Base-by-base conservation (phyloP, 805 yeast genomes). In the Metschnikowia peoriensis region DNA sequence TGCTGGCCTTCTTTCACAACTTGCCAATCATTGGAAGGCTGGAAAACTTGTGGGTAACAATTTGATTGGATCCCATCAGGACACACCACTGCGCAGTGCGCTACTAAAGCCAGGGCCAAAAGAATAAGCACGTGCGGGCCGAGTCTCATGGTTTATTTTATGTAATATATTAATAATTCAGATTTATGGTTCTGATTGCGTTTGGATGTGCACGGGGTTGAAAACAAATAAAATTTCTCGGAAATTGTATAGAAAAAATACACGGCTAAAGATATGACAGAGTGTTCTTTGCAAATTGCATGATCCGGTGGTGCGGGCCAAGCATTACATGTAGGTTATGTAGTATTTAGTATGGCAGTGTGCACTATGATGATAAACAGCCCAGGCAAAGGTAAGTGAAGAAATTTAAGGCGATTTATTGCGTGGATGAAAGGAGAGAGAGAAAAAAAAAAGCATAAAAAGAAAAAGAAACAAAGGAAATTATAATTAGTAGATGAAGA, bases 1-100 rank as follows among this genome's bases (percentile, higher is more conserved):
- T 79, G 76, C 62, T 89, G 97, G n/a, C 85, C 90, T 45, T 80
- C 85, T 58, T 70, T 75, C 6, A 92, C 80, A 1, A 64, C 63
- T 69, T 84, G 83, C 96, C 97, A 92, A 57, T 86, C 81, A 1
- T 64, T 55, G 0, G 84, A 68, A 1, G 97, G 88, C 38, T 68
- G 80, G 63, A 91, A 90, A 1, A 79, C 55, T 41, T 69, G 69
- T 1, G 89, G 87, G 61, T 87, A 87, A 61, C 93, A 88, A 54
- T 82, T 80, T 1, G 61, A 53, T 1, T 76, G 72, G 47, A 76
- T 70, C 1, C 66, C 61, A 17, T 71, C 72, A 1, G 76, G 75
- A 55, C 84, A 80, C 32, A 79, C 72, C 12, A 66, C 38, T 17
- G 61, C 15, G 27, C 38, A 28, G 9, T 59, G 22, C 8, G 54